Evolutionary conservation across 805 yeast genomes (phyloP), one percentile per base, ranked within the genome.

Genomic region (Maudiozyma serrabonitensis): DNA sequence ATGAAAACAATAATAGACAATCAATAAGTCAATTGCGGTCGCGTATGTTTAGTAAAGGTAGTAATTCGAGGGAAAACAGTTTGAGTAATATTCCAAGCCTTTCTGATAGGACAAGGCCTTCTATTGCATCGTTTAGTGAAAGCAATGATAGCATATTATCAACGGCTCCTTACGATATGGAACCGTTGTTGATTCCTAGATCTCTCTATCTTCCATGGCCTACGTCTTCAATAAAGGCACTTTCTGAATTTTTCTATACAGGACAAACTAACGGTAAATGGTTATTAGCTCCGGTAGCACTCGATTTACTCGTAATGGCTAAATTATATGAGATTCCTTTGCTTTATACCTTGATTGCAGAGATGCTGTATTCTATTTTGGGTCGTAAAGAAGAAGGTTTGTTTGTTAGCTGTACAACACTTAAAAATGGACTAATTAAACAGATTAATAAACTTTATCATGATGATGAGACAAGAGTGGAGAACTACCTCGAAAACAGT

Each of bases 231-330:
- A 77, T 84, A 13, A 74, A 73, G 48, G 88, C 88, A 1, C 75
- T 84, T 56, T 69, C 82, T 23, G 93, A 85, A 60, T 86, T 79
- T 61, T 70, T 86, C 50, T 84, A 82, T 58, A 85, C 90, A 5
- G 93, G 93, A 1, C 89, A 84, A 61, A 78, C 84, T 13, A 87
- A 87, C 25, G 78, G 81, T 46, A 81, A 77, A 53, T 84, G 91
- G 91, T 64, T 74, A 19, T 67, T 85, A 37, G 70, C 78, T 1
- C 90, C 91, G 0, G 80, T 85, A 0, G 76, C 84, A 0, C 70
- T 84, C 43, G 88, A 84, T 55, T 73, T 81, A 41, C 68, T 84
- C 54, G 65, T 80, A 37, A 72, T 82, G 58, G 75, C 89, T 5
- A 81, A 82, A 57, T 73, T 78, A 52, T 84, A 80, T 60, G 83